Evolutionary conservation across 2,329 filamentous ascomycete species (phyloP), one percentile per base, ranked within the genome.

Genomic region (Nannizziopsis arthrosporioides): DNA sequence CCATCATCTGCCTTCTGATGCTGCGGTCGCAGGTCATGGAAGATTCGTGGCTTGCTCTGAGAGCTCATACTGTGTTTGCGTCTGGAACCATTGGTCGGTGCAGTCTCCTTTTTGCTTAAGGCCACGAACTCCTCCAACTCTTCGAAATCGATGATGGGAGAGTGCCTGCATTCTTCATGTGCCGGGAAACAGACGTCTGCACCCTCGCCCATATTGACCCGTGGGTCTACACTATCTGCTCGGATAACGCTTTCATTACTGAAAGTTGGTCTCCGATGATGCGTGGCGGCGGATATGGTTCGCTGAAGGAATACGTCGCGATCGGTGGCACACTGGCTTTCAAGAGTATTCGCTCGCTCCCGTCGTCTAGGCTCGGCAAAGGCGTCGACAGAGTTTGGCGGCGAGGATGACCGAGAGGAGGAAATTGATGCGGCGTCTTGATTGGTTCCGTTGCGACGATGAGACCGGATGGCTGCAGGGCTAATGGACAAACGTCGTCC

Each of bases 321-420:
- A 31, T 77, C 73, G 2, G 76, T 75, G 31, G 73, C 66, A 12
- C 61, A 67, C 55, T 72, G 69, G 62, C 78, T 82, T 51, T 81
- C 86, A 53, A 78, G 63, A 2, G 81, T 84, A 43, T 78, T 76
- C 42, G 79, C 75, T 38, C 89, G 84, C 61, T 90, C 85, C 51
- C 89, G 82, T 51, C 87, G 85, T 44, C 87, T 83, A 48, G 86
- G 85, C 59, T 92, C 85, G 14, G 92, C 92, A 66, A 98, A 98
- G 3, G 92, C 92, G 65, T 96, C 94, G 44, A 98, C 88, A 0
- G 92, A 98, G 65, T 95, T 98, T 6, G 92, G 92, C 9, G 90
- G 90, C 5, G 92, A 96, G 1, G 78, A 71, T 1, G 85, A 87
- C 48, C 86, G 77, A 42, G 77, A 78, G 17, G 75, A 75, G 2